phyloP scores from a whole-genome alignment of 2,329 filamentous ascomycete species.

The Drechslera avenae region DNA sequence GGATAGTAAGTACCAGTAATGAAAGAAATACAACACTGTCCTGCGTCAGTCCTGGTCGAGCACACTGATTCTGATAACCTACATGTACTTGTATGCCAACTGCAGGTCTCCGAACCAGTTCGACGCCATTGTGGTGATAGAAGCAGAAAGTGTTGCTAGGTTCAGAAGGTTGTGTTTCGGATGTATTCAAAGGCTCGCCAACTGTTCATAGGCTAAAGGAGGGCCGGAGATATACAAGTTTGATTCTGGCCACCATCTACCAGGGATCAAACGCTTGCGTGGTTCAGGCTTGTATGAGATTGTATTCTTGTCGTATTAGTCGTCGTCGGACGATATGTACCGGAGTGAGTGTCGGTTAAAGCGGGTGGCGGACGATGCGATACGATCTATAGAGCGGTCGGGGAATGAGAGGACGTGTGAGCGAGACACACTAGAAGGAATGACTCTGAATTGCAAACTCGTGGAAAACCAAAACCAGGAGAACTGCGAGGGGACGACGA shows the following conservation, averaged over 20 bases:
- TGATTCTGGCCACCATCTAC: neutral
- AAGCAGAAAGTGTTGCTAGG: neutral
- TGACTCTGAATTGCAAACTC: slow-evolving; percentile 27
- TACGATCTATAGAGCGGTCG: slow-evolving; percentile 7
- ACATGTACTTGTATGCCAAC: slow-evolving; percentile 48
- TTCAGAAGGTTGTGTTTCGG: neutral
- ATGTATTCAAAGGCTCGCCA: neutral
- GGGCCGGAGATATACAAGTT: no score
- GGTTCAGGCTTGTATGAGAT: neutral
- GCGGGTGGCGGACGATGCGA: slow-evolving; percentile 15
- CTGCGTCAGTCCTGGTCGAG: slow-evolving; percentile 2
- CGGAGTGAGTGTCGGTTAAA: slow-evolving; percentile 19
- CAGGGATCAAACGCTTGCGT: no score
- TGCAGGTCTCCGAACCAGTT: slow-evolving; percentile 45
- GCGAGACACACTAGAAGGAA: slow-evolving; percentile 36
- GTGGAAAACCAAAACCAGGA: slow-evolving; percentile 22
- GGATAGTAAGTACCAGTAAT: slow-evolving; percentile 39
- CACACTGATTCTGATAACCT: slow-evolving; percentile 7
- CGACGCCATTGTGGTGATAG: slow-evolving; percentile 9
- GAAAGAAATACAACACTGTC: slow-evolving; percentile 44
- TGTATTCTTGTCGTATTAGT: slow-evolving; percentile 11
- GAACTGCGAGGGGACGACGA: slow-evolving; percentile 26
- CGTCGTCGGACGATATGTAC: neutral
- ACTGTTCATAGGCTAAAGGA: neutral
- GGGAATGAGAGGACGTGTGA: slow-evolving; percentile 46